Conservation (phyloP, 2,329 filamentous ascomycete genomes). For the Nigrograna mackinnonii region DNA sequence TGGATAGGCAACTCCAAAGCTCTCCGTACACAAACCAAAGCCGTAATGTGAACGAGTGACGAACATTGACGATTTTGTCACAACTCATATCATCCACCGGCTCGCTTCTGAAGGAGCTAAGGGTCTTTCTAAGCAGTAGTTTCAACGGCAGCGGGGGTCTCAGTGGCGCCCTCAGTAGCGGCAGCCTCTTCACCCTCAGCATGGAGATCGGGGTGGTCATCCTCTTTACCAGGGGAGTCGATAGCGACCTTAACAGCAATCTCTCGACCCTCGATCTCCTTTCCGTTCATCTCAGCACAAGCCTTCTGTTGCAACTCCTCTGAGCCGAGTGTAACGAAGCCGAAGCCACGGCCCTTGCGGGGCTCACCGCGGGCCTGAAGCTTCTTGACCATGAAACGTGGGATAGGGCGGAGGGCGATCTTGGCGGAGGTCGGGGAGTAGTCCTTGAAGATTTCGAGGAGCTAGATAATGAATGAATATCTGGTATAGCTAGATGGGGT, state of each 20-base stretch:
- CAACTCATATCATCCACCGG: constrained; percentile 13
- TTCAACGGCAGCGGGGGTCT: constrained; percentile 20
- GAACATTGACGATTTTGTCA: constrained; percentile 14
- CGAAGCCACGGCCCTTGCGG: constrained; percentile 98
- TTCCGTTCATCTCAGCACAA: constrained; percentile 97
- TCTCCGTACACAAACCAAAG: constrained; percentile 28
- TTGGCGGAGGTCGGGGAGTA: constrained; percentile 95
- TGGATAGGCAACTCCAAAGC: constrained; percentile 25
- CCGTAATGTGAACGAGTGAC: constrained; percentile 7
- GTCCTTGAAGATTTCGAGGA: constrained; percentile 93
- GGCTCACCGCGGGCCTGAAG: constrained; percentile 96
- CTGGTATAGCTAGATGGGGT: too few relatives aligned
- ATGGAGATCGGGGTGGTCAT: constrained; percentile 64
- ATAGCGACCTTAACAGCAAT: constrained; percentile 99
- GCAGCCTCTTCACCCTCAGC: constrained; percentile 45
- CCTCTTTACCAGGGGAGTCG: constrained; percentile 98
- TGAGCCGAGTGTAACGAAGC: constrained; percentile 93
- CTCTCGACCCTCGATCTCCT: constrained; percentile 97
- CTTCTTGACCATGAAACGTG: constrained; percentile 99
- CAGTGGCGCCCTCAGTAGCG: constrained; percentile 17
- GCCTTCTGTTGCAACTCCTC: constrained; percentile 98
- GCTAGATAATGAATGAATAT: constrained; percentile 50
- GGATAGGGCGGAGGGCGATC: constrained; percentile 97
- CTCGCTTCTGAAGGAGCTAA: constrained; percentile 13
- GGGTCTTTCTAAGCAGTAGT: constrained; percentile 36